Conservation (phyloP, 352 stramenopile species). For the Phytophthora pisi region DNA sequence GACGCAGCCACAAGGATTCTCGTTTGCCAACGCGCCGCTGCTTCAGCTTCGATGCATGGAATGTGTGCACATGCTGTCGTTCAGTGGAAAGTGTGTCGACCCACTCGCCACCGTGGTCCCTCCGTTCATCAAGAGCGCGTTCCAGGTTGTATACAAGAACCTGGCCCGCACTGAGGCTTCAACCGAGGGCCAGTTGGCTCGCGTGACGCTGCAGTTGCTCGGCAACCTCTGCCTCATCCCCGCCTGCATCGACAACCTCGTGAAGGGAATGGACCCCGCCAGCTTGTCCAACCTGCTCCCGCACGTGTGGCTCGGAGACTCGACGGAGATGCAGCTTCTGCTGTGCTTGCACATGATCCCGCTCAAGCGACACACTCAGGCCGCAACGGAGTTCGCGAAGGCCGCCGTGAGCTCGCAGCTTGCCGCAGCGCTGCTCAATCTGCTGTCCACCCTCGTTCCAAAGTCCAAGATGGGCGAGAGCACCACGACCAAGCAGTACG, state of each 20-base stretch:
- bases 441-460: constrained; percentile 79
- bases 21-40: constrained; percentile 71
- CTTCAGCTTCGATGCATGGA: constrained; percentile 87
- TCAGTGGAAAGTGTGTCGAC: constrained; percentile 84
- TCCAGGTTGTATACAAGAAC: constrained; percentile 87
- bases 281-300: constrained; percentile 74
- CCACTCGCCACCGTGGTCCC: constrained; percentile 74
- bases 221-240: constrained; percentile 88
- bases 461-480: constrained; percentile 84
- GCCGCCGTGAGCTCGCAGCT: constrained; percentile 79
- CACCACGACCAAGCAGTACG: constrained; percentile 83
- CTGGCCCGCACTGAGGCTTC: constrained; percentile 77
- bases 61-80: constrained; percentile 88
- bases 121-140: constrained; percentile 85
- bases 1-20: constrained; percentile 79
- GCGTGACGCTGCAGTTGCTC: constrained; percentile 80
- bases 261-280: constrained; percentile 87
- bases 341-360: constrained; percentile 90
- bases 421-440: constrained; percentile 77
- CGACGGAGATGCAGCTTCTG: constrained; percentile 82
- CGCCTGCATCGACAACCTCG: constrained; percentile 86
- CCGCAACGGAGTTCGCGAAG: constrained; percentile 86
- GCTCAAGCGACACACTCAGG: constrained; percentile 86
- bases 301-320: constrained; percentile 79
- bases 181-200: constrained; percentile 80